These are phyloP conservation scores for Cyberlindnera subsufficiens DNA, from an alignment of 805 yeast species.

Conservation along the genomic window DNA sequence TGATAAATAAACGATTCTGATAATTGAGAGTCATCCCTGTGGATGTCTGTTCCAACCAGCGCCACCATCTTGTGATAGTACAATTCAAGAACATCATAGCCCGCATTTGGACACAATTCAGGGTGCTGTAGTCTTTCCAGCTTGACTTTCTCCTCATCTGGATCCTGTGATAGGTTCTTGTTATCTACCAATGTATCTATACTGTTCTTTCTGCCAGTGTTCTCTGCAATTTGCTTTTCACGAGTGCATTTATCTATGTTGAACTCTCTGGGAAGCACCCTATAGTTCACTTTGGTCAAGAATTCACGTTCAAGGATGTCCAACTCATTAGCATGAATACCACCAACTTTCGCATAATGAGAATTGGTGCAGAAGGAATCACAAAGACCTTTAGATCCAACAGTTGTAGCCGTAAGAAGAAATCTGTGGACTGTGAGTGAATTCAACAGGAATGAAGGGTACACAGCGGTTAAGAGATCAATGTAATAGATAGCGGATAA, in stretches of 20 bases:
- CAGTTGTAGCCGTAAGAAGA: conserved; percentile 81
- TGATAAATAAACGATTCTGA: not conserved
- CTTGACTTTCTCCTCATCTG: not conserved
- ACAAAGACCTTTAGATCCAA: conserved; percentile 86
- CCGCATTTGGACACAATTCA: conserved; percentile 22
- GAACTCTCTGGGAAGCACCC: conserved; percentile 53
- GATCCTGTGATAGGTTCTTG: not conserved
- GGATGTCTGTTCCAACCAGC: conserved; percentile 35
- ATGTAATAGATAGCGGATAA: conserved; percentile 84
- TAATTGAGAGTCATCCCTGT: conserved; percentile 8
- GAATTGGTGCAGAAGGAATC: conserved; percentile 91
- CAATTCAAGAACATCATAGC: conserved; percentile 37
- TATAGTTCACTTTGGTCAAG: conserved; percentile 70
- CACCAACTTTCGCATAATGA: conserved; percentile 95
- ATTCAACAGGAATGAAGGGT: conserved; percentile 75
- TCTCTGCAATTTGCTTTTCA: conserved; percentile 16
- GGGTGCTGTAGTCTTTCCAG: not conserved
- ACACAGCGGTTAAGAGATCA: conserved; percentile 74
- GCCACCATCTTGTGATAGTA: conserved; percentile 45
- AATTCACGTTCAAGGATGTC: conserved; percentile 89
- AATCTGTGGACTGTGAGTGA: conserved; percentile 93
- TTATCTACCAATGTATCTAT: conserved; percentile 13
- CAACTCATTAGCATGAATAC: conserved; percentile 75
- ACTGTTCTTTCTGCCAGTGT: conserved; percentile 15
- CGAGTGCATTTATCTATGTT: conserved; percentile 33